Conservation (phyloP, 2,329 filamentous ascomycete genomes). For the Furcasterigmium sp. region DNA sequence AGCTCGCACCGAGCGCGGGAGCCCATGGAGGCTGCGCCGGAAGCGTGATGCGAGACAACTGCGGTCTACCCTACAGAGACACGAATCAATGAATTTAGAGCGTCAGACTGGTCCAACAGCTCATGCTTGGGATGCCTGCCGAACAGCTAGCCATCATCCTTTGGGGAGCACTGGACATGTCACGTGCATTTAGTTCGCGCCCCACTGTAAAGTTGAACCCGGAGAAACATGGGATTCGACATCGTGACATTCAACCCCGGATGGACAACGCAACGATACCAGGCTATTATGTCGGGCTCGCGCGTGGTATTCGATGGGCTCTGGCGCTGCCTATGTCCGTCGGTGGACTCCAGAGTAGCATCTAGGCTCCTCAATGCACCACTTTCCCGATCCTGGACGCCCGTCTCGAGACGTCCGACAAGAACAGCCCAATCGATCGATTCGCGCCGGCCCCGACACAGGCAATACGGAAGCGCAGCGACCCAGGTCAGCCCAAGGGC, state of each 20-base stretch:
- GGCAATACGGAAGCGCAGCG: constrained; percentile 4
- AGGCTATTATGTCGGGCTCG: constrained; percentile 25
- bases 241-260: background rate
- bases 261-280: background rate
- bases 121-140: too few relatives aligned
- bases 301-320: constrained; percentile 49
- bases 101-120: too few relatives aligned
- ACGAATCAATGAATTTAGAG: too few relatives aligned
- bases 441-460: background rate
- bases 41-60: too few relatives aligned
- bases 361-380: constrained; percentile 21
- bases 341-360: constrained; percentile 36
- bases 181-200: background rate
- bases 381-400: background rate
- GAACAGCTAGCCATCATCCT: too few relatives aligned
- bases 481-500: too few relatives aligned
- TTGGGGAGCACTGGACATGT: too few relatives aligned
- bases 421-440: background rate
- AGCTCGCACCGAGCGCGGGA: too few relatives aligned
- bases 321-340: constrained; percentile 60
- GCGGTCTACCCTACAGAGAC: too few relatives aligned
- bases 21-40: too few relatives aligned
- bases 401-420: too few relatives aligned
- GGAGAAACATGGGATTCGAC: too few relatives aligned
- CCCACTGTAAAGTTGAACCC: background rate